A percentile compares a stretch with the other conserved stretches of the same genome.
These are phyloP conservation scores for Alliaria petiolata DNA, from an alignment of 345 rosid genomes.

Conservation along the genomic window DNA sequence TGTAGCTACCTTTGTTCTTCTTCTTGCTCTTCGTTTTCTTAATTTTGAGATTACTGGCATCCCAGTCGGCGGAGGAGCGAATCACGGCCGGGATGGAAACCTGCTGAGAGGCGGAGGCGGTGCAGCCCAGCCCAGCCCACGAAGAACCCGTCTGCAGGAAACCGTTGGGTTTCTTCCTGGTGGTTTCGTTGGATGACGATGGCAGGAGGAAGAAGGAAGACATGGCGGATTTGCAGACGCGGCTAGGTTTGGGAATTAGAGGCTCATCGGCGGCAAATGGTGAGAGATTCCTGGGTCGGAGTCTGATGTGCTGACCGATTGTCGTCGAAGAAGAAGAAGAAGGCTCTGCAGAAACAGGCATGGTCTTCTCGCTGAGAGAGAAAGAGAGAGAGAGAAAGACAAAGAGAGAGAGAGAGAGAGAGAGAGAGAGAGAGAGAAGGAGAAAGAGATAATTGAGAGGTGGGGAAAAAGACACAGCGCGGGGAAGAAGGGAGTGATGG, in stretches of 20 bases:
- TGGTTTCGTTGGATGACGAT: constrained; percentile 26
- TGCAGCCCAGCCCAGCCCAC: constrained; percentile 76
- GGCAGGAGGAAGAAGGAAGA: constrained; percentile 43
- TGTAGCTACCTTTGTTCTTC: constrained; percentile 22
- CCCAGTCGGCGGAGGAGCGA: constrained; percentile 82
- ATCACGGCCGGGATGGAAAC: constrained; percentile 84
- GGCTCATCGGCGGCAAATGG: constrained; percentile 31
- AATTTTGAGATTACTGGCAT: constrained; percentile 45
- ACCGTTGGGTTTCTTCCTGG: constrained; percentile 47
- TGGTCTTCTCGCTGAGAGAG: constrained; percentile 18
- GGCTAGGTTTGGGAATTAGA: constrained; percentile 42
- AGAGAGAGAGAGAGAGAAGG: background rate
- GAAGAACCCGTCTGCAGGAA: constrained; percentile 39
- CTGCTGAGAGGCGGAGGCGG: constrained; percentile 65
- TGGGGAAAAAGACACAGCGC: constrained; percentile 11
- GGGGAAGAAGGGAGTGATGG: constrained; percentile 10
- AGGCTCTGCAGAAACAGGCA: constrained; percentile 48
- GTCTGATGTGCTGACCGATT: constrained; percentile 43
- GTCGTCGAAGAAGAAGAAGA: constrained; percentile 40
- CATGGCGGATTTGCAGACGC: constrained; percentile 33
- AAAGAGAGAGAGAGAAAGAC: no score
- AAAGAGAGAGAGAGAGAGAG: background rate
- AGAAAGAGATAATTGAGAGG: constrained; percentile 12
- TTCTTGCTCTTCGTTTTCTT: constrained; percentile 36
- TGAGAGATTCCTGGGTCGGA: constrained; percentile 48